Conservation (phyloP, 1,139 yeast species). For the Suhomyces choctaworum region DNA sequence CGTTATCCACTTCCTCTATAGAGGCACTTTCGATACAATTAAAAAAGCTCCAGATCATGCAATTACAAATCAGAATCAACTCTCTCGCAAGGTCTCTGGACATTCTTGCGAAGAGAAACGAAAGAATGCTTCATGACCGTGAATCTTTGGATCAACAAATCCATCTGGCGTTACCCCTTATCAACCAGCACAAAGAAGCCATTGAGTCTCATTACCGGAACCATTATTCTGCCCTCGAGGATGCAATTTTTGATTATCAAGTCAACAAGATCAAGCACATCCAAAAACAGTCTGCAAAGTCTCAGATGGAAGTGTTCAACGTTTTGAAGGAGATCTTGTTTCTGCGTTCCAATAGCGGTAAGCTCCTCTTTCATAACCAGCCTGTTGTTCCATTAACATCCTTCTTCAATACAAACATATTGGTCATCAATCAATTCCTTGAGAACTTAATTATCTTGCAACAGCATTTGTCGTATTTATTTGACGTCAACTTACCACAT, state of each 20-base stretch:
- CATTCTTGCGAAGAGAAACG: conserved; percentile 19
- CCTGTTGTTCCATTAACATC: conserved; percentile 32
- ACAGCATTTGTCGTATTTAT: conserved; percentile 26
- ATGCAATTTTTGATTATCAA: conserved; percentile 14
- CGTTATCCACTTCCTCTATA: conserved; percentile 29
- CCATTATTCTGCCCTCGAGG: conserved; percentile 10
- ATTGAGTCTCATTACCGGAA: neutral
- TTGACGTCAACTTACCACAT: conserved; percentile 36
- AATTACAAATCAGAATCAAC: conserved; percentile 24
- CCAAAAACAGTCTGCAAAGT: conserved; percentile 28
- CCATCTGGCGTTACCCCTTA: neutral
- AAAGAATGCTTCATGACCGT: conserved; percentile 15
- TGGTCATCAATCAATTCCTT: conserved; percentile 39
- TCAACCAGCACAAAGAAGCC: neutral
- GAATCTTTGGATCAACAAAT: conserved; percentile 12
- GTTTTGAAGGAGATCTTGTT: conserved; percentile 30
- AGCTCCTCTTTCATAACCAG: conserved; percentile 26
- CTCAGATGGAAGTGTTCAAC: conserved; percentile 27
- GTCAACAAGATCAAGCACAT: conserved; percentile 27
- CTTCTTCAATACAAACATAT: conserved; percentile 32
- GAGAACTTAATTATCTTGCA: conserved; percentile 43
- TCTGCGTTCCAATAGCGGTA: conserved; percentile 13
- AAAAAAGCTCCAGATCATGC: conserved; percentile 38
- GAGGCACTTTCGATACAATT: conserved; percentile 45
- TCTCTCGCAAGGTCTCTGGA: conserved; percentile 24